Evolutionary conservation across 2,329 filamentous ascomycete genomes (phyloP).

Genomic region (Rachicladosporium sp.): DNA sequence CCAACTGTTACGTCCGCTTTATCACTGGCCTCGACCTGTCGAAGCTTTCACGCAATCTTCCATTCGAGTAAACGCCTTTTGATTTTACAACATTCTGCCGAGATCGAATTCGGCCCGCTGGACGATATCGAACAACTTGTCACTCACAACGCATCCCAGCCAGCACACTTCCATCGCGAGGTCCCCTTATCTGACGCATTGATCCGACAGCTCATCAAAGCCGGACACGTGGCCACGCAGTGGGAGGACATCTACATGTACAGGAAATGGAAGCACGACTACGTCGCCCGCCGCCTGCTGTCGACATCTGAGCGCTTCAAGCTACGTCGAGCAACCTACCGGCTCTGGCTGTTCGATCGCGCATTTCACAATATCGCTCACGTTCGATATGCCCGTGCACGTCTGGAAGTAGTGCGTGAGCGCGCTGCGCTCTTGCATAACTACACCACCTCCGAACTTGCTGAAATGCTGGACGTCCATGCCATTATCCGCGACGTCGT

Average conservation of each 20-base stretch:
- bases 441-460: constrained; percentile 43
- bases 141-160: constrained; percentile 48
- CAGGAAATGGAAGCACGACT: constrained; percentile 51
- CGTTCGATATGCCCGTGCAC: constrained; percentile 37
- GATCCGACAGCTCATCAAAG: constrained; percentile 41
- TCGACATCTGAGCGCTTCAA: constrained; percentile 36
- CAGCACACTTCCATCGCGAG: constrained; percentile 40
- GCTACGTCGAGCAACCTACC: constrained; percentile 46
- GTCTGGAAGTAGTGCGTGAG: constrained; percentile 35
- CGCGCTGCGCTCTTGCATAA: constrained; percentile 47
- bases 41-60: constrained; percentile 41
- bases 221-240: constrained; percentile 43
- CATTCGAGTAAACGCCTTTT: constrained; percentile 40
- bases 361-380: constrained; percentile 45
- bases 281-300: constrained; percentile 42
- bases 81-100: constrained; percentile 42
- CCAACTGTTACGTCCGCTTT: constrained; percentile 41
- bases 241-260: constrained; percentile 51
- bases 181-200: constrained; percentile 44
- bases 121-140: constrained; percentile 47
- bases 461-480: constrained; percentile 48
- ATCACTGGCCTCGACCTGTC: constrained; percentile 42
- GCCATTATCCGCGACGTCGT: constrained; percentile 44
- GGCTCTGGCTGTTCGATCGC: constrained; percentile 47
- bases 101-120: constrained; percentile 46